Evolutionary conservation across 495 filamentous ascomycete genomes (phyloP).

Genomic region (Trichoderma orchidacearum): DNA sequence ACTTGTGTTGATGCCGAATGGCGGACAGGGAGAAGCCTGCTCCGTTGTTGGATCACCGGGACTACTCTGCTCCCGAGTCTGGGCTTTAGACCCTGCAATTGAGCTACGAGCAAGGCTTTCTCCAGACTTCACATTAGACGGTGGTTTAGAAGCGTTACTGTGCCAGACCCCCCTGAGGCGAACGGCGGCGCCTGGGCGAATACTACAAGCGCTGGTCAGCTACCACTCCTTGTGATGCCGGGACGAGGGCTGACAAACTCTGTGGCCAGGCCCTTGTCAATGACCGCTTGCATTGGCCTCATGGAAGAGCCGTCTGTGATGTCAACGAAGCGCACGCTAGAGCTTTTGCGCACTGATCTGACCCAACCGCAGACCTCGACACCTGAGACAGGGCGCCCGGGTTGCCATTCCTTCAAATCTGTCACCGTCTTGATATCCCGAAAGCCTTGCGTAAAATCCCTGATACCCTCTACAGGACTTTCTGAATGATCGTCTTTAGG

Average conservation of each 20-base stretch:
- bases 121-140: conserved; percentile 45
- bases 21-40: background rate
- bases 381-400: conserved; percentile 2
- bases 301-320: conserved; percentile 80
- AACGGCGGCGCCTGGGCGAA: conserved; percentile 70
- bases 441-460: too few species aligned
- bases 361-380: conserved; percentile 62
- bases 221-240: background rate
- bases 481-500: too few species aligned
- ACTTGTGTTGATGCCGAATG: background rate
- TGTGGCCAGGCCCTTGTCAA: conserved; percentile 60
- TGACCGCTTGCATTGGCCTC: conserved; percentile 65
- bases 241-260: conserved; percentile 42
- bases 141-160: background rate
- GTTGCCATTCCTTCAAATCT: background rate
- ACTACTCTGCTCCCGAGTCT: background rate
- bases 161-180: conserved; percentile 54
- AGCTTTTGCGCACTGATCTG: conserved; percentile 76
- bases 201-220: conserved; percentile 31
- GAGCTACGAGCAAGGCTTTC: background rate
- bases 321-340: conserved; percentile 66
- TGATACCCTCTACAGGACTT: too few species aligned
- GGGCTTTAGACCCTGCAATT: background rate
- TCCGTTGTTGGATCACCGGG: background rate
- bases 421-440: conserved; percentile 10